A percentile compares a stretch with the other conserved stretches of the same genome.
Evolutionary conservation across 305 asterid genomes (phyloP).

Genomic region (Ajuga reptans): DNA sequence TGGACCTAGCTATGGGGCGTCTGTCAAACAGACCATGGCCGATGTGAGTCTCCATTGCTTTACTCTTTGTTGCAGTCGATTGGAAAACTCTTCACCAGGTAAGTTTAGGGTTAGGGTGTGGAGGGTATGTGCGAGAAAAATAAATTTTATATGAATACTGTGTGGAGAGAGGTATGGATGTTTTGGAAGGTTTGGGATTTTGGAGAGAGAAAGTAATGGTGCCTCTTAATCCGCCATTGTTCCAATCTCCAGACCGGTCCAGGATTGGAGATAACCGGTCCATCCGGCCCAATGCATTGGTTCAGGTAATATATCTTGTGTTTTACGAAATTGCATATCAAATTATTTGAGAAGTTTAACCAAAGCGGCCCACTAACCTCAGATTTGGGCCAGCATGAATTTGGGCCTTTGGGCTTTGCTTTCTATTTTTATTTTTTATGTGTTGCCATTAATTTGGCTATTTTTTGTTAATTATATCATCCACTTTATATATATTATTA

Average conservation of each 20-base stretch:
- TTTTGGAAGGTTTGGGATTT: conserved; percentile 16
- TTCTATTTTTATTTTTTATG: no score
- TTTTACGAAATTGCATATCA: no score
- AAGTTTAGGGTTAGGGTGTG: conserved; percentile 30
- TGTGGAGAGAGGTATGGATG: background rate
- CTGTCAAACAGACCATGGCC: conserved; percentile 50
- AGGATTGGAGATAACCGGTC: conserved; percentile 23
- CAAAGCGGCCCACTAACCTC: no score
- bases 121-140: background rate
- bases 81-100: conserved; percentile 1
- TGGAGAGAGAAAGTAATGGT: conserved; percentile 23
- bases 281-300: background rate
- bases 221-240: conserved; percentile 32
- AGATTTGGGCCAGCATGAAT: no score
- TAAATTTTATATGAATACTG: background rate
- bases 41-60: conserved; percentile 56
- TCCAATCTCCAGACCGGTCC: conserved; percentile 32
- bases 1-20: conserved; percentile 60
- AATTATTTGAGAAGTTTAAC: no score
- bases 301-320: no score
- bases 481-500: no score
- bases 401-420: no score
- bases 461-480: no score
- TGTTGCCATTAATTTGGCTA: no score
- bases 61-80: background rate